Conservation (phyloP, 2,329 filamentous ascomycete species). For the Penicillium rolfsii region DNA sequence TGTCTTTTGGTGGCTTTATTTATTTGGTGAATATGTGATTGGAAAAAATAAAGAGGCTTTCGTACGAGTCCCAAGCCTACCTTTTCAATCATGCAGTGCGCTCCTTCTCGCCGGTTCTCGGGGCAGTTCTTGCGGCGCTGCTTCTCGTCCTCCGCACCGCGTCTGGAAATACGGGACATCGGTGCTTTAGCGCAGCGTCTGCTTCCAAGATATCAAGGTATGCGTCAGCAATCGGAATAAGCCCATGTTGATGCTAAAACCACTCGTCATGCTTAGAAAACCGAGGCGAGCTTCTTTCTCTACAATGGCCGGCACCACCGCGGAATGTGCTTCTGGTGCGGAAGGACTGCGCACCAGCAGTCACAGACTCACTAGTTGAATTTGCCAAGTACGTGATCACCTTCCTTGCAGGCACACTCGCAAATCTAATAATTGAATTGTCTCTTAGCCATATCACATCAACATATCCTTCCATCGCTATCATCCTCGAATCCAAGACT, state of each 20-base stretch:
- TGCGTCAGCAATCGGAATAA: no score
- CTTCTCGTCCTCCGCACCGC: constrained; percentile 48
- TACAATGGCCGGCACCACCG: constrained; percentile 70
- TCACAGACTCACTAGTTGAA: constrained; percentile 61
- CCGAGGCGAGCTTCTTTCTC: constrained; percentile 63
- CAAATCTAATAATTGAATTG: constrained; percentile 48
- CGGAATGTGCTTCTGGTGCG: constrained; percentile 70
- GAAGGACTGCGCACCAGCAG: constrained; percentile 62
- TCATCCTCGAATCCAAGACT: constrained; percentile 79
- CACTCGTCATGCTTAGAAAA: constrained; percentile 50
- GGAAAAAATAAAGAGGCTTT: background rate
- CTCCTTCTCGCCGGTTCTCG: constrained; percentile 20
- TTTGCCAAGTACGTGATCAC: constrained; percentile 53
- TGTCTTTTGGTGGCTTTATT: background rate
- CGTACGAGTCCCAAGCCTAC: background rate
- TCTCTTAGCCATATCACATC: constrained; percentile 67
- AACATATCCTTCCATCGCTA: constrained; percentile 78
- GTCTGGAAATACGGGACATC: constrained; percentile 51
- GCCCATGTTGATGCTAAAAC: constrained; percentile 35
- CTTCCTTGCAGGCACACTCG: background rate
- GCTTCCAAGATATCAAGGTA: constrained; percentile 65
- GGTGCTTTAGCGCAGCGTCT: constrained; percentile 54
- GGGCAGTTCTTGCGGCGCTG: constrained; percentile 32
- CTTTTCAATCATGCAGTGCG: constrained; percentile 26
- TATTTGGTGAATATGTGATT: background rate